Conservation (phyloP, 257 asterid genomes). For the Buddleja alternifolia region DNA sequence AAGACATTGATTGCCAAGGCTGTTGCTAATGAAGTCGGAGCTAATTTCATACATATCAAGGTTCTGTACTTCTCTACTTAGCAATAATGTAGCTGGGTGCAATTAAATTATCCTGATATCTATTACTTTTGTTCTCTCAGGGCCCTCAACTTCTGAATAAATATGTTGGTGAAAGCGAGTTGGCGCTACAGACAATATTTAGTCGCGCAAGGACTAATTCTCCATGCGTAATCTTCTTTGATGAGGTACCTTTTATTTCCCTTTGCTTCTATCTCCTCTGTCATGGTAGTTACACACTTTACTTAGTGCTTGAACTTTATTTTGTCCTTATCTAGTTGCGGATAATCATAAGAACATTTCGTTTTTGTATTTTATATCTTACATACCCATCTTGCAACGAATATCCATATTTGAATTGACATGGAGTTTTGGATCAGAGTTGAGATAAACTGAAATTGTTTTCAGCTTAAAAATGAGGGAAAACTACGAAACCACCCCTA, state of each 20-base stretch:
- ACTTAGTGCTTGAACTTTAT: constrained; percentile 21
- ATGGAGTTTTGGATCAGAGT: neutral
- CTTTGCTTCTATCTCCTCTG: neutral
- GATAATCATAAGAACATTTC: neutral
- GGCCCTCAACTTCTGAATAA: constrained; percentile 91
- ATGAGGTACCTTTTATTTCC: constrained; percentile 59
- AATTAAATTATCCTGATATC: neutral
- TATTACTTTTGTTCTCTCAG: constrained; percentile 40
- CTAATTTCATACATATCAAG: constrained; percentile 89
- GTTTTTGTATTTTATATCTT: constrained; percentile 11
- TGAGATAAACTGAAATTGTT: neutral
- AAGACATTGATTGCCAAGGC: constrained; percentile 96
- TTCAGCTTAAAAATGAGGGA: too few relatives aligned
- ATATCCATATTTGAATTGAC: neutral
- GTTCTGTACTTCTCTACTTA: constrained; percentile 39
- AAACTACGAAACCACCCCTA: too few relatives aligned
- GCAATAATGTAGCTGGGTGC: constrained; percentile 1
- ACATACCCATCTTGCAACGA: neutral
- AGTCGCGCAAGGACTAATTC: constrained; percentile 91
- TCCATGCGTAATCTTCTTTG: constrained; percentile 94
- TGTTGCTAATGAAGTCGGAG: constrained; percentile 92
- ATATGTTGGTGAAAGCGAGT: constrained; percentile 96
- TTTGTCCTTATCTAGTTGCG: neutral
- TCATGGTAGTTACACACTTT: constrained; percentile 6
- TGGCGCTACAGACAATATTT: constrained; percentile 74